Evolutionary conservation across 2,329 filamentous ascomycete genomes (phyloP), one percentile per base, ranked within the genome.

Genomic region (Epichloe uncinata): DNA sequence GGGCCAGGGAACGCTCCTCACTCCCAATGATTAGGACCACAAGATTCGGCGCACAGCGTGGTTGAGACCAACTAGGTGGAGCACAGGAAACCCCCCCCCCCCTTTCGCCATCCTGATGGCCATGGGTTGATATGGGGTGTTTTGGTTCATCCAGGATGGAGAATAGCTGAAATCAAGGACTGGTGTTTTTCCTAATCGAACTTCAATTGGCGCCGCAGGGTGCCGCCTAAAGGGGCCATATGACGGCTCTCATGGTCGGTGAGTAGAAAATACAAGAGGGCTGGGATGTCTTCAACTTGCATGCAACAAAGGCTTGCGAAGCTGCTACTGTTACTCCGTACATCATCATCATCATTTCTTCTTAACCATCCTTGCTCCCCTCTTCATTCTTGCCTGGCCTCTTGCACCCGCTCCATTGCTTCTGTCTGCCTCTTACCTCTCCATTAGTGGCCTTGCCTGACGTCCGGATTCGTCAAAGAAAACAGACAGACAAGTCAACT

Each of bases 191-290:
- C 22, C 35, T 18, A 35, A 36, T 42, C 42, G 35, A 4, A 4
- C 16, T 44, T 45, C 13, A 42, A 42, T 48, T 41, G 51, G 44
- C 44, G 43, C 26, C 38, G 47, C 44, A 38, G 13, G 34, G 33
- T 50, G 44, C 44, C 33, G 47, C 18, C 38, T 12, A 42, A 35
- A 33, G 38, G 37, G 40, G 43, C 47, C 33, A 50, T 22, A 47
- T 38, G 46, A 42, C 48, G 35, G 40, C 30, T 52, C 22, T 42
- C 18, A 46, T 30, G 47, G 50, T 43, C 50, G 47, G 42, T 40
- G 42, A 46, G 42, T 38, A 42, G 30, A 33, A 47, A 47, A 52
- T 54, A 54, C 49, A 55, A 55, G 53, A 54, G 49, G 53, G 51
- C 53, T 50, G 51, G 53, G 51, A 50, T 38, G 46, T 42, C 47